A percentile compares a stretch with the other conserved stretches of the same genome.
Evolutionary conservation across 352 stramenopile genomes (phyloP).

Genomic region (Phytophthora fragariaefolia): DNA sequence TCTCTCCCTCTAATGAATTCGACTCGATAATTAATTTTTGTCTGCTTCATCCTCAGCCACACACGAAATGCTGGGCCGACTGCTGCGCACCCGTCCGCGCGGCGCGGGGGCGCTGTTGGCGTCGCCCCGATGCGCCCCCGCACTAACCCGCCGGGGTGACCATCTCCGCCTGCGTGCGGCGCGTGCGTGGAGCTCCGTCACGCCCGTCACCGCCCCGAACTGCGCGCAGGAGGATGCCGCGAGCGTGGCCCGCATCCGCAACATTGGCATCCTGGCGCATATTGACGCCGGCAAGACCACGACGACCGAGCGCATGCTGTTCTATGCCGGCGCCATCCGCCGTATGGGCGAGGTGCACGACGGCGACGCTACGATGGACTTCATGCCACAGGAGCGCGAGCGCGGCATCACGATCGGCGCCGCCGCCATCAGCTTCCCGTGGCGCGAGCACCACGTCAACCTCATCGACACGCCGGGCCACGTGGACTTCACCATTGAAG

Average conservation of each 20-base stretch:
- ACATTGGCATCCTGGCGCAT: slow-evolving; percentile 99
- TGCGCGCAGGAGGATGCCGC: slow-evolving; percentile 24
- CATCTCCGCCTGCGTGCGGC: slow-evolving; percentile 5
- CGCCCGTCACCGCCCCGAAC: slow-evolving; percentile 15
- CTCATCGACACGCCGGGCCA: slow-evolving; percentile 98
- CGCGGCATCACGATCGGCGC: slow-evolving; percentile 98
- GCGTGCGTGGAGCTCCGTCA: slow-evolving; percentile 28
- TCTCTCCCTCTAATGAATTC: background rate
- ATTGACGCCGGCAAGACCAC: slow-evolving; percentile 99
- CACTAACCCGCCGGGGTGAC: background rate
- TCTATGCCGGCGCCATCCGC: slow-evolving; percentile 91
- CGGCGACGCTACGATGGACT: slow-evolving; percentile 84
- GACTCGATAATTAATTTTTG: background rate
- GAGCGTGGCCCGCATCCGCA: slow-evolving; percentile 75
- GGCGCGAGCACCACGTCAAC: slow-evolving; percentile 96
- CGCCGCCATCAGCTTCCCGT: slow-evolving; percentile 96
- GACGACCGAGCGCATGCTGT: slow-evolving; percentile 98
- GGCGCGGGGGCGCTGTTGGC: slow-evolving; percentile 14
- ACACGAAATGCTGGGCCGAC: slow-evolving; percentile 30
- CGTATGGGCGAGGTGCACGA: slow-evolving; percentile 83
- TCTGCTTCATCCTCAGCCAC: slow-evolving; percentile 13
- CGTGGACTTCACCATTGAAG: slow-evolving; percentile 99
- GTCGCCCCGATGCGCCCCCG: background rate
- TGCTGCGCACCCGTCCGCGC: slow-evolving; percentile 9
- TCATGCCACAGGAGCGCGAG: slow-evolving; percentile 95